Percentiles rank a stretch among this genome's conserved stretches.
phyloP scores from a whole-genome alignment of 345 rosid species.

The Eucalyptus sideroxylon region DNA sequence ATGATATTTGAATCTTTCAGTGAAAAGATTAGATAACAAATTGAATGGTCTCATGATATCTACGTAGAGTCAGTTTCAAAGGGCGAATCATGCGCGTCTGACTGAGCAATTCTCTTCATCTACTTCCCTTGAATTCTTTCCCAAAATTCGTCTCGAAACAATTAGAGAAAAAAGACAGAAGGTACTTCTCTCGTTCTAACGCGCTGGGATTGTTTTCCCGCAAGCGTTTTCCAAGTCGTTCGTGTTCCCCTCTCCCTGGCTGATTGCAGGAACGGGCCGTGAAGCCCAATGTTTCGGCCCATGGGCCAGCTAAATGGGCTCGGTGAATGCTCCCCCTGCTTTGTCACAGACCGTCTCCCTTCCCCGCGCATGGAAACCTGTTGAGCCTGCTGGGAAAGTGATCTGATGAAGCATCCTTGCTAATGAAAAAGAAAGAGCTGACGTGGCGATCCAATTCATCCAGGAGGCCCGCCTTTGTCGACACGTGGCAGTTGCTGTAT shows the following conservation, averaged over 20 bases:
- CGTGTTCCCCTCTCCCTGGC: neutral
- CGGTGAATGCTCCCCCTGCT: neutral
- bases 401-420: neutral
- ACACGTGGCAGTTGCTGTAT: too few relatives aligned
- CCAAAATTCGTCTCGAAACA: accelerated
- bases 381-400: neutral
- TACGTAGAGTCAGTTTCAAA: accelerated
- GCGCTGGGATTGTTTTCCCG: neutral
- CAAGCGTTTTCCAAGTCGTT: neutral
- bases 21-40: accelerated
- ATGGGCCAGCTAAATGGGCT: neutral
- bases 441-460: neutral
- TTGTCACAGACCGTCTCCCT: neutral
- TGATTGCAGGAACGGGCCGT: neutral
- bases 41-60: accelerated
- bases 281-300: neutral
- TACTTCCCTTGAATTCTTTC: neutral
- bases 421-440: neutral
- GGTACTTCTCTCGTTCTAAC: neutral
- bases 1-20: neutral
- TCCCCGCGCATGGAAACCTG: neutral
- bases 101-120: neutral
- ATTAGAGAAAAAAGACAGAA: neutral
- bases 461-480: neutral
- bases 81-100: neutral